These are phyloP conservation scores for Beauveria sp. DNA, from an alignment of 2,329 filamentous ascomycete species.

Conservation along the genomic window DNA sequence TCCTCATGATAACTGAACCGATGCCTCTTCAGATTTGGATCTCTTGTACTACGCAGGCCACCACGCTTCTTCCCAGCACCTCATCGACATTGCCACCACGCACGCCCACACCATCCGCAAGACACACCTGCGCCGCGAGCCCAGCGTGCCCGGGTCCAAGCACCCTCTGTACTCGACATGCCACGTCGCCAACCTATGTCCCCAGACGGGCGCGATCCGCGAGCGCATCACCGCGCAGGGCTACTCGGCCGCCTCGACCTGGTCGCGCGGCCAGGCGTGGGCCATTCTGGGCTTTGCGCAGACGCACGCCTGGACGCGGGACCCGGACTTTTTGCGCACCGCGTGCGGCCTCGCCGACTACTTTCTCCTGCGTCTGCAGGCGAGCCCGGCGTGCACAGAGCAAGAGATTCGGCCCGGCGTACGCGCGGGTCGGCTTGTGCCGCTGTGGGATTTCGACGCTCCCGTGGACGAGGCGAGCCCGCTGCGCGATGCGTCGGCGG, in stretches of 20 bases:
- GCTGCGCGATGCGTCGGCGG: constrained; percentile 30
- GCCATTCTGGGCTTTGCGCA: constrained; percentile 40
- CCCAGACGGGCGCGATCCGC: constrained; percentile 30
- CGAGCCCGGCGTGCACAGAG: constrained; percentile 17
- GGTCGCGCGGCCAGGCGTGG: constrained; percentile 44
- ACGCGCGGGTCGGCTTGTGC: constrained; percentile 19
- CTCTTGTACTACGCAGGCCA: constrained; percentile 30
- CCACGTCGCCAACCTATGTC: constrained; percentile 40
- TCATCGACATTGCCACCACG: constrained; percentile 27
- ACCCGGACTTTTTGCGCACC: constrained; percentile 31
- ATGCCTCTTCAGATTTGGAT: constrained; percentile 21
- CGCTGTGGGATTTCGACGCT: constrained; percentile 32
- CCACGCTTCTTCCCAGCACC: constrained; percentile 21
- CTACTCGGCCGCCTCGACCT: constrained; percentile 36
- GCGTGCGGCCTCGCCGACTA: constrained; percentile 38
- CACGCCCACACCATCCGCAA: constrained; percentile 33
- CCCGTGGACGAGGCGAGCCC: constrained; percentile 26
- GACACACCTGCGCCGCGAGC: constrained; percentile 31
- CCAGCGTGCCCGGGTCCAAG: background rate
- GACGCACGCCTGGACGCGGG: constrained; percentile 39
- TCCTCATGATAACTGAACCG: no score
- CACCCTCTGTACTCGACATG: constrained; percentile 22
- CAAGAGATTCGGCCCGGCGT: constrained; percentile 11
- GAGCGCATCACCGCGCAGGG: constrained; percentile 38
- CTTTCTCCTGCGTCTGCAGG: constrained; percentile 34